A percentile compares a stretch with the other conserved stretches of the same genome.
Conservation (phyloP, 139 green algal genomes). For the Chlamydomonas sphaeroides region DNA sequence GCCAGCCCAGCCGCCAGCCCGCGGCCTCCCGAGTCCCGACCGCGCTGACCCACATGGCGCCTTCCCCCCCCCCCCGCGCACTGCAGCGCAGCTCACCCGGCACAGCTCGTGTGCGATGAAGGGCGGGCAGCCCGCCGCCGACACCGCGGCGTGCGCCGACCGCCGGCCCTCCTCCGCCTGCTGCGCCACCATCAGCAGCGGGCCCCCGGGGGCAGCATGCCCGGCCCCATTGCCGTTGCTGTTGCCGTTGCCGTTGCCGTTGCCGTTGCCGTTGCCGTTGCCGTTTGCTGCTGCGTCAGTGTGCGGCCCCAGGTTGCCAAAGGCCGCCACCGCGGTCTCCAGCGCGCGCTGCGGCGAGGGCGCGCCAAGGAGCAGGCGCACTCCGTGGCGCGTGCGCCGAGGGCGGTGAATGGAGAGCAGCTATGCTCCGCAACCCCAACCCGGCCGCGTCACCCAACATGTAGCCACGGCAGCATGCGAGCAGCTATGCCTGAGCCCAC, state of each 20-base stretch:
- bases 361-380: too few species aligned
- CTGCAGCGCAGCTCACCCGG: conserved; percentile 33
- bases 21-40: background rate
- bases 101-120: conserved; percentile 63
- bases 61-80: background rate
- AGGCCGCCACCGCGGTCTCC: conserved; percentile 62
- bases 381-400: too few species aligned
- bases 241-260: background rate
- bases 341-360: conserved; percentile 59
- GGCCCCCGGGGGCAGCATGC: background rate
- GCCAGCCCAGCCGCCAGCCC: background rate
- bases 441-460: too few species aligned
- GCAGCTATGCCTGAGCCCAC: too few species aligned
- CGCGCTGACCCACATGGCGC: background rate
- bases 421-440: too few species aligned
- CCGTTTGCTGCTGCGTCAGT: background rate
- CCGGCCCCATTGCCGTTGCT: background rate
- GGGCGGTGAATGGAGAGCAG: too few species aligned
- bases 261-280: conserved; percentile 2
- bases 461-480: too few species aligned
- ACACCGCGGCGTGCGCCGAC: conserved; percentile 44
- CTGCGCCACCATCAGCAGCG: conserved; percentile 57
- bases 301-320: conserved; percentile 44
- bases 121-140: conserved; percentile 51
- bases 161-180: conserved; percentile 33